Percentiles rank a stretch among this genome's conserved stretches.
Evolutionary conservation across 2,329 filamentous ascomycete genomes (phyloP).

Genomic region (Madurella mycetomatis): DNA sequence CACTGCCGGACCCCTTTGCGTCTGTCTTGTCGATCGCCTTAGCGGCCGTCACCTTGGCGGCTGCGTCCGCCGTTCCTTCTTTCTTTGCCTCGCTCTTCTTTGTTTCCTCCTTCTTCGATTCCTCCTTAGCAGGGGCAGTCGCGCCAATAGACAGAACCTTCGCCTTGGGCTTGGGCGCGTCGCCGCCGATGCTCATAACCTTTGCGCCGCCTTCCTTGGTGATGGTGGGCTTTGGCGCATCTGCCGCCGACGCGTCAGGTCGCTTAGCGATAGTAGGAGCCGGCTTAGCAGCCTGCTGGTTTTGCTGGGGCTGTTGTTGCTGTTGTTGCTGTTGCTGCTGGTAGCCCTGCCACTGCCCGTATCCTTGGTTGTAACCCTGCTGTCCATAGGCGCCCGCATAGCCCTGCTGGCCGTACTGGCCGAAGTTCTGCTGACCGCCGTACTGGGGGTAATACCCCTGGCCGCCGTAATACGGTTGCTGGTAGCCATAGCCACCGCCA

Average conservation of each 20-base stretch:
- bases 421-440: constrained; percentile 35
- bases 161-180: constrained; percentile 48
- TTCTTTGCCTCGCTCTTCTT: constrained; percentile 45
- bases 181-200: constrained; percentile 59
- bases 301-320: constrained; percentile 41
- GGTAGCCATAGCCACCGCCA: constrained; percentile 54
- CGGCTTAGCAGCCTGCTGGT: constrained; percentile 28
- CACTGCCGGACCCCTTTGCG: constrained; percentile 58
- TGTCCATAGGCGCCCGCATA: constrained; percentile 38
- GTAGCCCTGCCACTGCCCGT: constrained; percentile 47
- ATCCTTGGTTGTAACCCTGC: constrained; percentile 45
- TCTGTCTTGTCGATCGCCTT: constrained; percentile 93
- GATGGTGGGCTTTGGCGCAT: constrained; percentile 47
- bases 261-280: constrained; percentile 58
- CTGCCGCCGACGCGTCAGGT: constrained; percentile 42
- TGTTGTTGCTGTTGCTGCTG: constrained; percentile 45
- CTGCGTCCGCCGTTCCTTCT: constrained; percentile 56
- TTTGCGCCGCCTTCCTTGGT: constrained; percentile 57
- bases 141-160: constrained; percentile 77
- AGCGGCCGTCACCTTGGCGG: constrained; percentile 76
- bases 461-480: constrained; percentile 50
- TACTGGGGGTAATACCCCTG: constrained; percentile 55
- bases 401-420: constrained; percentile 33
- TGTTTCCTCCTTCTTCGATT: constrained; percentile 44
- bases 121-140: constrained; percentile 49